These are phyloP conservation scores for Hyphopichia homilentoma DNA, from an alignment of 805 yeast species.

Conservation along the genomic window DNA sequence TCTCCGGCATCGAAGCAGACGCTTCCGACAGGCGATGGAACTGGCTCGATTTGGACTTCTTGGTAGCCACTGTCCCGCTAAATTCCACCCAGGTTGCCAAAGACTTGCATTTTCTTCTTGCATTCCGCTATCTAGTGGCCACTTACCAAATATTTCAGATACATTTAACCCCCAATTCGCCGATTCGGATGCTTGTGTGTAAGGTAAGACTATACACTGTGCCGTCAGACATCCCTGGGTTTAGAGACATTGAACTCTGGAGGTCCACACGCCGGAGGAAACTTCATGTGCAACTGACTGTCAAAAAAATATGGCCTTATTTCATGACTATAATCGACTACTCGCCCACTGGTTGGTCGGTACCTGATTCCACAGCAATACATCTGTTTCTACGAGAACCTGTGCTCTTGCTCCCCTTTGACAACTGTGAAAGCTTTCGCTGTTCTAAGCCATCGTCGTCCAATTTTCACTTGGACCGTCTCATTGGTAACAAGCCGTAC, in stretches of 20 bases:
- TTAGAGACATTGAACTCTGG: slow-evolving; percentile 29
- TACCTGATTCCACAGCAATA: too few species aligned
- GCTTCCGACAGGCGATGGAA: slow-evolving; percentile 36
- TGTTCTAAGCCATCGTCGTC: too few species aligned
- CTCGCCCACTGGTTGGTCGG: not conserved
- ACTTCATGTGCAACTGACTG: slow-evolving; percentile 17
- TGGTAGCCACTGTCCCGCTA: slow-evolving; percentile 11
- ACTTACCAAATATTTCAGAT: slow-evolving; percentile 34
- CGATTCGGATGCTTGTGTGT: slow-evolving; percentile 11
- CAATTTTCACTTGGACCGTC: slow-evolving; percentile 30
- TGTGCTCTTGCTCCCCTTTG: too few species aligned
- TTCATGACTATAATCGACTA: slow-evolving; percentile 18
- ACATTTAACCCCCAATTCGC: slow-evolving; percentile 8
- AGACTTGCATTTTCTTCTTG: slow-evolving; percentile 43
- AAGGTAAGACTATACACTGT: slow-evolving; percentile 45
- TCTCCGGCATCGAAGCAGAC: slow-evolving; percentile 10
- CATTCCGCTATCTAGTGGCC: slow-evolving; percentile 37
- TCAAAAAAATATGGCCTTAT: slow-evolving; percentile 26
- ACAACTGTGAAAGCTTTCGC: too few species aligned
- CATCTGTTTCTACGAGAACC: too few species aligned
- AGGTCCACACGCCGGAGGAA: slow-evolving; percentile 32
- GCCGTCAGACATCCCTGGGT: slow-evolving; percentile 41
- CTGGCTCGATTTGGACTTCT: slow-evolving; percentile 52
- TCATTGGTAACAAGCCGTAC: slow-evolving; percentile 19
- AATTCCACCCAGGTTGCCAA: slow-evolving; percentile 18